phyloP scores from a whole-genome alignment of 306 rosid species.

The Quercus wislizeni region DNA sequence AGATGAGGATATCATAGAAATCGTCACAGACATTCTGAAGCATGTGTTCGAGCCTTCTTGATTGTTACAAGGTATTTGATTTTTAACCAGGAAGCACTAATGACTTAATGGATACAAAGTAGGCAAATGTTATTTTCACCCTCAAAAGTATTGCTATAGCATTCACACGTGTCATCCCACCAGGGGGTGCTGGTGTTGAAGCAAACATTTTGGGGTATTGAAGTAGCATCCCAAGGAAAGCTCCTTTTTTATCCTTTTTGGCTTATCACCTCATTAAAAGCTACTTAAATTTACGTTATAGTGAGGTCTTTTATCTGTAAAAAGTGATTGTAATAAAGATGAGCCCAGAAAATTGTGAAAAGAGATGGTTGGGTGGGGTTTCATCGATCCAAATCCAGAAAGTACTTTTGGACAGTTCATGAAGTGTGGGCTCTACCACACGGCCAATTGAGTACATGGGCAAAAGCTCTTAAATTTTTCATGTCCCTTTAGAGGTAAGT shows the following conservation, averaged over 20 bases:
- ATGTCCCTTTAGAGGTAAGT: too few species aligned
- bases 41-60: constrained; percentile 58
- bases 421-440: constrained; percentile 47
- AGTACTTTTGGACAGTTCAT: constrained; percentile 15
- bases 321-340: neutral
- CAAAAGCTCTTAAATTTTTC: too few species aligned
- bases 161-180: too few species aligned
- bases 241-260: too few species aligned
- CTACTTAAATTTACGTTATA: neutral
- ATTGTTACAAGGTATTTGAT: constrained; percentile 24
- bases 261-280: neutral
- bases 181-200: too few species aligned
- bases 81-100: neutral
- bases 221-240: too few species aligned
- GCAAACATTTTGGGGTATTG: too few species aligned
- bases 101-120: neutral
- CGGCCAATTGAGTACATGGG: constrained; percentile 13
- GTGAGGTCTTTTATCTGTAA: neutral
- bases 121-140: too few species aligned
- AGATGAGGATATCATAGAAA: constrained; percentile 55
- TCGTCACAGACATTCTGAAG: constrained; percentile 52
- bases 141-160: too few species aligned
- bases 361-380: neutral
- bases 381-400: constrained; percentile 11
- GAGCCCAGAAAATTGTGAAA: neutral